These are phyloP conservation scores for Umbellularia californica DNA, from an alignment of 164 flowering plant species.

Conservation along the genomic window DNA sequence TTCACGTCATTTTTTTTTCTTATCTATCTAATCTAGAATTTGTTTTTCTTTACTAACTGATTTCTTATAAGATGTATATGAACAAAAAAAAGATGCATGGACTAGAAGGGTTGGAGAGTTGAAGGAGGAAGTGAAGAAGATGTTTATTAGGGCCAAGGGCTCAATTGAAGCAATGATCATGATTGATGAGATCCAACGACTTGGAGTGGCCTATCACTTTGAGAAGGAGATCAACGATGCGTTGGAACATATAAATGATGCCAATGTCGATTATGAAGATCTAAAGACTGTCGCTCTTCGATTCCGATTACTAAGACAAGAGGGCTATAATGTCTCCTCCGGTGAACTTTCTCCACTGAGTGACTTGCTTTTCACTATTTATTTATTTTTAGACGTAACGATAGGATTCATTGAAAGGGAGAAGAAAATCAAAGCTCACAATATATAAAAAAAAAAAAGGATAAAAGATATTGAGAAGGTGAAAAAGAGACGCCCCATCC, in stretches of 20 bases:
- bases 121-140: background rate
- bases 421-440: no score
- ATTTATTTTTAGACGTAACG: no score
- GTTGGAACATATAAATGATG: background rate
- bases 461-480: no score
- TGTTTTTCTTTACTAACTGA: no score
- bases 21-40: no score
- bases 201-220: conserved; percentile 1
- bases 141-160: background rate
- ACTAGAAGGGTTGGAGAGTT: background rate
- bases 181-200: background rate
- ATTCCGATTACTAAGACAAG: background rate
- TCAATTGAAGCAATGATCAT: background rate
- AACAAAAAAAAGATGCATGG: background rate
- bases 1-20: no score
- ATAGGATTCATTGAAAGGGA: no score
- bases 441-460: no score
- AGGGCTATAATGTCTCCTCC: background rate
- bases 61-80: no score
- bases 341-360: background rate
- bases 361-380: no score
- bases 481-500: no score
- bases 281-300: background rate
- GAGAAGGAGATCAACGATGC: background rate
- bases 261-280: background rate